A percentile compares a stretch with the other conserved stretches of the same genome.
Conservation (phyloP, 306 rosid species). For the Senna siamea region DNA sequence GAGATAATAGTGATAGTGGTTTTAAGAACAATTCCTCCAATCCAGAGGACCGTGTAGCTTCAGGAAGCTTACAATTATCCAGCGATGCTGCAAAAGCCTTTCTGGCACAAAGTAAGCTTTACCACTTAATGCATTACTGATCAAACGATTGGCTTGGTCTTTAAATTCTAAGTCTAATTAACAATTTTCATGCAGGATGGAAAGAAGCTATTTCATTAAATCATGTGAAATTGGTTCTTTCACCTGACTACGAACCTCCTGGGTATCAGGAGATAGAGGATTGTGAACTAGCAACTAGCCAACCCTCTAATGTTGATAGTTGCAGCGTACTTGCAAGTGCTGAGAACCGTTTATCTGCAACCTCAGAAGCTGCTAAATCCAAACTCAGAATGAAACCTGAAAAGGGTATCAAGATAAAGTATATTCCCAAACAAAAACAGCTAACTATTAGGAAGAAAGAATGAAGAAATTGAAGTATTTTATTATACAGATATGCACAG, state of each 20-base stretch:
- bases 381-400: conserved; percentile 56
- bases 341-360: conserved; percentile 42
- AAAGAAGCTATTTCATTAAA: conserved; percentile 63
- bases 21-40: conserved; percentile 23
- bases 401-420: conserved; percentile 56
- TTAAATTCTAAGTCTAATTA: too few species aligned
- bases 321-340: conserved; percentile 45
- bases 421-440: conserved; percentile 60
- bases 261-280: conserved; percentile 44
- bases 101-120: conserved; percentile 68
- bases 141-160: too few species aligned
- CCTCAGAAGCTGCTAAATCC: conserved; percentile 46
- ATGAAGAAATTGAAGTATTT: conserved; percentile 44
- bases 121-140: conserved; percentile 4
- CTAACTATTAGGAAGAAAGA: conserved; percentile 41
- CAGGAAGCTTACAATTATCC: conserved; percentile 41
- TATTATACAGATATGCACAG: conserved; percentile 61
- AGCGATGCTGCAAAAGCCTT: conserved; percentile 59
- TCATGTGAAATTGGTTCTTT: conserved; percentile 59
- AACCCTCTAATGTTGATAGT: conserved; percentile 39
- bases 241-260: conserved; percentile 43
- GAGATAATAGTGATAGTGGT: too few species aligned
- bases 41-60: conserved; percentile 33
- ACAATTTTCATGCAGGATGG: conserved; percentile 69
- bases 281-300: conserved; percentile 34